phyloP scores from a whole-genome alignment of 495 filamentous ascomycete genomes.

The Chaetomium fimeti region DNA sequence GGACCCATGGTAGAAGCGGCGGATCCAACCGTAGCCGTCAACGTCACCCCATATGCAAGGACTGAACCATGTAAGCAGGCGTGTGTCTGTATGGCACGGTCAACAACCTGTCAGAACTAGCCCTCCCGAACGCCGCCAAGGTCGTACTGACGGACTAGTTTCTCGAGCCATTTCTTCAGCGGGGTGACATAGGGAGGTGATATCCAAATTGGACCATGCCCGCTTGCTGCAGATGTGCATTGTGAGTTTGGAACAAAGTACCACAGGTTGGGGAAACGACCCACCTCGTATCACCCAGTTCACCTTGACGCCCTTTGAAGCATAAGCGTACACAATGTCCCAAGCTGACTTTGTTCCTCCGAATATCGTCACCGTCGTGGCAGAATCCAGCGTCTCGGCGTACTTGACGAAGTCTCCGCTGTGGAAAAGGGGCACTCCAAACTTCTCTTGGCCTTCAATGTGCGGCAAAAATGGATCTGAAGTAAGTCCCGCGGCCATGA shows the following conservation, averaged over 20 bases:
- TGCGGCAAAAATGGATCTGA: conserved; percentile 42
- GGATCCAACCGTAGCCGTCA: conserved; percentile 43
- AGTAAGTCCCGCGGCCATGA: conserved; percentile 42
- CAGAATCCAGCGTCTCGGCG: conserved; percentile 34
- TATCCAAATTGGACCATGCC: conserved; percentile 74
- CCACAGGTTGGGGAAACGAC: conserved; percentile 8
- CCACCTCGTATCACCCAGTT: conserved; percentile 72
- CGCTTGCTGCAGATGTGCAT: conserved; percentile 49
- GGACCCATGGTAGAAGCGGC: conserved; percentile 63
- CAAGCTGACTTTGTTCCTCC: conserved; percentile 74
- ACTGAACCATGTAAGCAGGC: conserved; percentile 46
- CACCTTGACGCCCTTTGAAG: conserved; percentile 62
- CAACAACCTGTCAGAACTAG: background rate
- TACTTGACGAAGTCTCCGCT: conserved; percentile 52
- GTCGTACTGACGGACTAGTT: conserved; percentile 56
- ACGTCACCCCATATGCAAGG: conserved; percentile 47
- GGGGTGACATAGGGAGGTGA: conserved; percentile 53
- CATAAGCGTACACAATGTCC: conserved; percentile 72
- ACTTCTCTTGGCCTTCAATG: conserved; percentile 40
- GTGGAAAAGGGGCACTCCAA: conserved; percentile 61
- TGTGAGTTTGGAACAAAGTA: conserved; percentile 8
- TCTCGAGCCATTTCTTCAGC: conserved; percentile 48
- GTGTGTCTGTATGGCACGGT: conserved; percentile 33
- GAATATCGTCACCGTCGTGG: conserved; percentile 56
- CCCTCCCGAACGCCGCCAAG: background rate